These are phyloP conservation scores for Sporisorium iseilematis-ciliati DNA, from an alignment of 1,284 basidiomycete genomes.

Conservation along the genomic window DNA sequence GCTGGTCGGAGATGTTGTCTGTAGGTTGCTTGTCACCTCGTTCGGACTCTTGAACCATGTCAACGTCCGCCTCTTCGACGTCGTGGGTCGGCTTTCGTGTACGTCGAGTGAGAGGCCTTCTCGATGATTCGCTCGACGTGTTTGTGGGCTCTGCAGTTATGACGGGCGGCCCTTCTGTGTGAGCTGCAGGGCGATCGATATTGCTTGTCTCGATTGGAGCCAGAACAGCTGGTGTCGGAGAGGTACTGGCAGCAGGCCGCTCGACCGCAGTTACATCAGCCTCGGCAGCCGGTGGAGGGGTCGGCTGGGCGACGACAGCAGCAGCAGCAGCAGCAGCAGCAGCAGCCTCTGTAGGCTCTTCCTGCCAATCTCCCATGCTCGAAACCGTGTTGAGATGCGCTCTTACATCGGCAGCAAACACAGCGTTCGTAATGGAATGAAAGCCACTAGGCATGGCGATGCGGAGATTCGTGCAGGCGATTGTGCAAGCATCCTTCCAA, in stretches of 20 bases:
- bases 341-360: not conserved
- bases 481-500: slow-evolving; percentile 40
- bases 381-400: slow-evolving; percentile 37
- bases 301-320: not conserved
- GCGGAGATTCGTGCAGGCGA: slow-evolving; percentile 41
- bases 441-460: slow-evolving; percentile 52
- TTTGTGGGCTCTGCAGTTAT: slow-evolving; percentile 3
- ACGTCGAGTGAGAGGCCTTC: slow-evolving; percentile 44
- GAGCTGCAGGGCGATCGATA: not conserved
- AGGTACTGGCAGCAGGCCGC: not conserved
- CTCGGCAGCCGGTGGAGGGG: not conserved
- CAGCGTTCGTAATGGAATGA: slow-evolving; percentile 37
- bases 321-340: not conserved
- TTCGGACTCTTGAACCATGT: not conserved
- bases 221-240: not conserved
- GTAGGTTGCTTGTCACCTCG: not conserved
- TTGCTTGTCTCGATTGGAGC: not conserved
- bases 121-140: slow-evolving; percentile 12
- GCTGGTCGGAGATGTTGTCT: not conserved
- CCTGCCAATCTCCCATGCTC: slow-evolving; percentile 13
- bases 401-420: slow-evolving; percentile 41
- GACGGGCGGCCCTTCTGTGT: not conserved
- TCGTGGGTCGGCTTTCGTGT: slow-evolving; percentile 27
- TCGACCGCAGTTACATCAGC: slow-evolving; percentile 12
- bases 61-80: not conserved